Percentiles rank a stretch among this genome's conserved stretches.
Conservation (phyloP, 2,329 filamentous ascomycete species). For the Capronia americana region DNA sequence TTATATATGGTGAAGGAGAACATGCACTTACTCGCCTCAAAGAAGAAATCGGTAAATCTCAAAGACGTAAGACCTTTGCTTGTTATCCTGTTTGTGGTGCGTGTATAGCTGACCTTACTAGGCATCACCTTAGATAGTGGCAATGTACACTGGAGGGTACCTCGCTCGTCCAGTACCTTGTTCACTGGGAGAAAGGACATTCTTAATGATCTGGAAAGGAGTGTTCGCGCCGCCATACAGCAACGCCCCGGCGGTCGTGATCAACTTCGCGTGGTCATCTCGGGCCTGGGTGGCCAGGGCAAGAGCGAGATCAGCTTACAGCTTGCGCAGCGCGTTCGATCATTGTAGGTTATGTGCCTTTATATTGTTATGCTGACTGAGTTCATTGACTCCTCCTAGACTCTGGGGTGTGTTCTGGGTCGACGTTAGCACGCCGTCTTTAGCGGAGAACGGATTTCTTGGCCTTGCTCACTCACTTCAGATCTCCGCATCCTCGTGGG, state of each 20-base stretch:
- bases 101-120: background rate
- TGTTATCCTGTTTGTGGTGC: background rate
- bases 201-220: constrained; percentile 29
- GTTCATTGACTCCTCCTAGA: constrained; percentile 34
- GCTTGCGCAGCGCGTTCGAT: constrained; percentile 38
- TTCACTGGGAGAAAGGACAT: constrained; percentile 40
- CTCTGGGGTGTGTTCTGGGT: constrained; percentile 42
- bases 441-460: constrained; percentile 40
- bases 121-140: background rate
- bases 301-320: constrained; percentile 46
- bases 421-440: constrained; percentile 29
- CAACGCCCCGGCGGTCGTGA: background rate
- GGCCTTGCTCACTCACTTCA: constrained; percentile 38
- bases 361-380: background rate
- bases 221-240: constrained; percentile 24
- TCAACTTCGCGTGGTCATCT: constrained; percentile 42
- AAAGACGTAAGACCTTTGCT: background rate
- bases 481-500: constrained; percentile 28
- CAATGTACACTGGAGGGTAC: constrained; percentile 37
- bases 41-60: background rate
- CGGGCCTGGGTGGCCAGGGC: constrained; percentile 43
- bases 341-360: constrained; percentile 34
- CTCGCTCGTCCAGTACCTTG: constrained; percentile 37
- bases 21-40: background rate
- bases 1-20: background rate